Evolutionary conservation across 805 yeast genomes (phyloP).

Genomic region (Metschnikowia reukaufii): DNA sequence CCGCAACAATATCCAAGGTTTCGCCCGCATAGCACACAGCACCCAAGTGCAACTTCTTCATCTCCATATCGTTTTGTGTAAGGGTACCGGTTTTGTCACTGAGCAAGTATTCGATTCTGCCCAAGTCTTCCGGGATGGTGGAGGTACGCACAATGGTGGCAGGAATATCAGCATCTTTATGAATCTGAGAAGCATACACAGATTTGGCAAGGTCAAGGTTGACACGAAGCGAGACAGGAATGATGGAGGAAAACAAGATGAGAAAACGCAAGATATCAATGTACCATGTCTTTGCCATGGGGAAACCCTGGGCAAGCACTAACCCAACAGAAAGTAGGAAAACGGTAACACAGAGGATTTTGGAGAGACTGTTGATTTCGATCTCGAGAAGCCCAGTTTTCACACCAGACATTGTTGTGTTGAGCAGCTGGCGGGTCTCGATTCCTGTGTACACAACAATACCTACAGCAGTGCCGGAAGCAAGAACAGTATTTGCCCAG

Average conservation of each 20-base stretch:
- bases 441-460: conserved; percentile 86
- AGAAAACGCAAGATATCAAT: conserved; percentile 86
- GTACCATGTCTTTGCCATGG: conserved; percentile 67
- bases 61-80: conserved; percentile 97
- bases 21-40: conserved; percentile 90
- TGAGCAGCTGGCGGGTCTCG: conserved; percentile 94
- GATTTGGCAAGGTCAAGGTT: conserved; percentile 94
- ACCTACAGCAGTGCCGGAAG: conserved; percentile 90
- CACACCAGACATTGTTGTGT: conserved; percentile 82
- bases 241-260: conserved; percentile 89
- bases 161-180: conserved; percentile 77
- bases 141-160: conserved; percentile 94
- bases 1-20: conserved; percentile 83
- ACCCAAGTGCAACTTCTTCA: conserved; percentile 90
- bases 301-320: conserved; percentile 79
- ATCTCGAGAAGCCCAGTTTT: conserved; percentile 87
- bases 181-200: conserved; percentile 93
- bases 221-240: conserved; percentile 93
- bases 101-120: conserved; percentile 87
- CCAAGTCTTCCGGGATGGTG: conserved; percentile 96
- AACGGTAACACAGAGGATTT: conserved; percentile 84
- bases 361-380: conserved; percentile 86
- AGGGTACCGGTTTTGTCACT: conserved; percentile 97
- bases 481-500: conserved; percentile 98
- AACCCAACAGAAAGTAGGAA: conserved; percentile 72